These are phyloP conservation scores for Penicillium lagena DNA, from an alignment of 495 filamentous ascomycete species.

Conservation along the genomic window DNA sequence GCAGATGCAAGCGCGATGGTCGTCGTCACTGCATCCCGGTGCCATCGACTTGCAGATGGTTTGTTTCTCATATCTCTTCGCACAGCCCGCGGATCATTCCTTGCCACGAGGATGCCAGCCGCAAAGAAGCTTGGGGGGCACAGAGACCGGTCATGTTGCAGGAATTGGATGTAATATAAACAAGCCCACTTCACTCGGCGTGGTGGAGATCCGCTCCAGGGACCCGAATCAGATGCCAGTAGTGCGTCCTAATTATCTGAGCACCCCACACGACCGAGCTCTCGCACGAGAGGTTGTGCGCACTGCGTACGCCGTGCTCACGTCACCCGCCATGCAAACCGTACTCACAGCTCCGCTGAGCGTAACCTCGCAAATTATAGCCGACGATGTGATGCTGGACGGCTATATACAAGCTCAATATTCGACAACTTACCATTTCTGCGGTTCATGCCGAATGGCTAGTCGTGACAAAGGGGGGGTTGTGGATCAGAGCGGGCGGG, in stretches of 20 bases:
- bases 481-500: neutral
- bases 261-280: neutral
- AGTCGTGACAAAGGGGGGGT: neutral
- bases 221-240: neutral
- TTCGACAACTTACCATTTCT: conserved; percentile 2
- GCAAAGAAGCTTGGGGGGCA: neutral
- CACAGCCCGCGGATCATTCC: neutral
- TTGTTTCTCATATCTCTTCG: conserved; percentile 1
- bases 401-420: neutral
- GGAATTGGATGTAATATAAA: conserved; percentile 1
- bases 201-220: neutral
- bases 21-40: neutral
- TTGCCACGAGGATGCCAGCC: neutral
- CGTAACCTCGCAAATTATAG: neutral
- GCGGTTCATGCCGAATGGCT: conserved; percentile 1
- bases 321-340: conserved; percentile 1
- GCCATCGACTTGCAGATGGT: neutral
- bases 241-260: conserved; percentile 2
- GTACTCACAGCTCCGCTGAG: conserved; percentile 1
- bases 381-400: conserved; percentile 1
- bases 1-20: conserved; percentile 3
- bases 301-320: conserved; percentile 1
- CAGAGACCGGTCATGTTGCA: conserved; percentile 1
- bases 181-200: neutral
- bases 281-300: conserved; percentile 1